Evolutionary conservation across 768 basidiomycete species (phyloP).

Genomic region (Tricholoma terreum): DNA sequence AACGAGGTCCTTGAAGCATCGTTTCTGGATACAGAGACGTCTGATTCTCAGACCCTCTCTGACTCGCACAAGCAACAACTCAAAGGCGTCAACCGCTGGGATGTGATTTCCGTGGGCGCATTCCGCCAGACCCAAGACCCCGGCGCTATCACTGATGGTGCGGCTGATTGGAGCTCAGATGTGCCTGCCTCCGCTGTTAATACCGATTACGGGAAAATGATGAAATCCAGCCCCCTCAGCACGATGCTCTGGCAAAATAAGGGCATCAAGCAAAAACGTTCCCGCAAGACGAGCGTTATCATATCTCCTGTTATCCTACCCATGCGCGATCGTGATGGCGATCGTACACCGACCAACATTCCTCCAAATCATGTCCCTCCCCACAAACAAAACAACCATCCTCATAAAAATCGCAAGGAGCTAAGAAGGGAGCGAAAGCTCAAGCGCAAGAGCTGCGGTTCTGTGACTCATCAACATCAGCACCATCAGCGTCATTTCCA

Average conservation of each 20-base stretch:
- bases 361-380: conserved; percentile 30
- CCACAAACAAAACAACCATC: conserved; percentile 36
- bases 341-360: conserved; percentile 49
- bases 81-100: conserved; percentile 65
- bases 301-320: conserved; percentile 54
- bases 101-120: conserved; percentile 66
- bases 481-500: conserved; percentile 43
- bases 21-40: conserved; percentile 58
- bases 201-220: conserved; percentile 45
- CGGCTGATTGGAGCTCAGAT: conserved; percentile 36
- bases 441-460: conserved; percentile 55
- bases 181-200: conserved; percentile 24
- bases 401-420: conserved; percentile 61
- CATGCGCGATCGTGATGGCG: conserved; percentile 43
- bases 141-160: conserved; percentile 18
- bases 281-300: conserved; percentile 31
- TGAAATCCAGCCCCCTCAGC: conserved; percentile 55
- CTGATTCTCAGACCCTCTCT: conserved; percentile 28
- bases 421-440: conserved; percentile 64
- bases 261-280: conserved; percentile 22
- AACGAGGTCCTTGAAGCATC: conserved; percentile 78
- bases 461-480: conserved; percentile 40
- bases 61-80: conserved; percentile 39
- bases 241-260: conserved; percentile 53
- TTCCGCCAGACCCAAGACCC: conserved; percentile 61